These are phyloP conservation scores for Arctium lappa DNA, from an alignment of 129 eudicot genomes.

Conservation along the genomic window DNA sequence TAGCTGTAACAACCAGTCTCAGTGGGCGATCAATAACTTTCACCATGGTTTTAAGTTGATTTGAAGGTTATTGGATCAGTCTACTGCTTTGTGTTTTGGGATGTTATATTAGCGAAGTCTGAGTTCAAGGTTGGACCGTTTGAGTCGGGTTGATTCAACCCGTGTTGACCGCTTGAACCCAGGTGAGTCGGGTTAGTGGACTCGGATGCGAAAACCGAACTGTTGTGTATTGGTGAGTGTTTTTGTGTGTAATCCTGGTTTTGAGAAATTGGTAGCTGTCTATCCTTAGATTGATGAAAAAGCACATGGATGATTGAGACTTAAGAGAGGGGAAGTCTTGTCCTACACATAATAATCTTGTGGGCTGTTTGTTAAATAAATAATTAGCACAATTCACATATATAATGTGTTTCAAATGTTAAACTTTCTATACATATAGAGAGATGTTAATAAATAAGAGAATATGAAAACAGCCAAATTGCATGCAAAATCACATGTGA, in stretches of 20 bases:
- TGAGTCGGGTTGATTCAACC: too few species aligned
- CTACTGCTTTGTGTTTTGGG: background rate
- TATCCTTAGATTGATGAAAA: conserved; percentile 7
- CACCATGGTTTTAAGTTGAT: background rate
- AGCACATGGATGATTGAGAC: background rate
- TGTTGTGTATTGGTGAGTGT: background rate
- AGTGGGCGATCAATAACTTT: background rate
- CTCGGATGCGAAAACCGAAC: background rate
- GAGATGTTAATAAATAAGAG: too few species aligned
- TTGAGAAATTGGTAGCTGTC: conserved; percentile 23
- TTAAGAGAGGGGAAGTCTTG: background rate
- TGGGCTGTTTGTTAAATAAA: background rate
- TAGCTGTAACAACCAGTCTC: background rate
- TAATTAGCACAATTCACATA: background rate
- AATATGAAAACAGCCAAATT: too few species aligned
- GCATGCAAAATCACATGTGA: too few species aligned
- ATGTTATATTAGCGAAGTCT: background rate
- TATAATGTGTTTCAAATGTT: background rate
- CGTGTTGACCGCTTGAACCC: background rate
- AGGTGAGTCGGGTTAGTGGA: background rate
- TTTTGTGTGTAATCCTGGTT: conserved; percentile 18
- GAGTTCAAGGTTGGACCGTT: background rate
- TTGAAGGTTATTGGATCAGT: background rate
- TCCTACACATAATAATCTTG: background rate
- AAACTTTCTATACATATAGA: background rate